phyloP scores from a whole-genome alignment of 1,139 yeast genomes.

The Waltiozyma sp. region DNA sequence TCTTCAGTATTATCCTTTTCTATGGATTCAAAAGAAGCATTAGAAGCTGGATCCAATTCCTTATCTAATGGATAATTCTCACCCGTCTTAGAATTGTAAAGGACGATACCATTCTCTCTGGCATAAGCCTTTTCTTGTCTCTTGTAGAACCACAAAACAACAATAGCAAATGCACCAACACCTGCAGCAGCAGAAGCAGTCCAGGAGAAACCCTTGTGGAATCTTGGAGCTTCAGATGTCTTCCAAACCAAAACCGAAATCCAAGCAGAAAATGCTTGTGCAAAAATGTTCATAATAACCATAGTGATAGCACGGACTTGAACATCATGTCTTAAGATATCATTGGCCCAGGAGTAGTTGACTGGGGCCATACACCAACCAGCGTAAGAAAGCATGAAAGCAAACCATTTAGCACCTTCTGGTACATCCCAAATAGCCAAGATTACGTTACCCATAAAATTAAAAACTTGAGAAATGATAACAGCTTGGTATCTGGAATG shows the following conservation, averaged over 20 bases:
- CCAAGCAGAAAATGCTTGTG: conserved; percentile 31
- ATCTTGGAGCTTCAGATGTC: conserved; percentile 42
- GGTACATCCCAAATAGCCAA: conserved; percentile 47
- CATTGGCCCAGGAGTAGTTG: conserved; percentile 29
- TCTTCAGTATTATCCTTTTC: background rate
- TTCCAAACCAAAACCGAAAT: conserved; percentile 36
- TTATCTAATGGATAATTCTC: conserved; percentile 7
- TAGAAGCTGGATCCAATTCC: background rate
- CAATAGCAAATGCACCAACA: conserved; percentile 35
- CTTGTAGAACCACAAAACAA: conserved; percentile 47
- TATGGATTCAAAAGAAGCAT: background rate
- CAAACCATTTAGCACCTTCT: conserved; percentile 74
- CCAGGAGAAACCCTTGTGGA: conserved; percentile 37
- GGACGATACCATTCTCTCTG: conserved; percentile 37
- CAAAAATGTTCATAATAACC: conserved; percentile 28
- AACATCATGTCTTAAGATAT: conserved; percentile 29
- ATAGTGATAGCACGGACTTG: conserved; percentile 29
- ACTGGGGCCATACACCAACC: conserved; percentile 36
- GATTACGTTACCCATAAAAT: conserved; percentile 32
- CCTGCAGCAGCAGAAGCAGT: conserved; percentile 40
- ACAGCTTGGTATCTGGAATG: conserved; percentile 49
- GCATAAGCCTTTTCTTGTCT: conserved; percentile 43
- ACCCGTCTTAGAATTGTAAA: conserved; percentile 31
- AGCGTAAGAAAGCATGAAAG: conserved; percentile 32
- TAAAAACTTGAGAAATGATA: conserved; percentile 37